Base-by-base conservation (phyloP, 495 filamentous ascomycete species). In the Hypoxylon perforatum region DNA sequence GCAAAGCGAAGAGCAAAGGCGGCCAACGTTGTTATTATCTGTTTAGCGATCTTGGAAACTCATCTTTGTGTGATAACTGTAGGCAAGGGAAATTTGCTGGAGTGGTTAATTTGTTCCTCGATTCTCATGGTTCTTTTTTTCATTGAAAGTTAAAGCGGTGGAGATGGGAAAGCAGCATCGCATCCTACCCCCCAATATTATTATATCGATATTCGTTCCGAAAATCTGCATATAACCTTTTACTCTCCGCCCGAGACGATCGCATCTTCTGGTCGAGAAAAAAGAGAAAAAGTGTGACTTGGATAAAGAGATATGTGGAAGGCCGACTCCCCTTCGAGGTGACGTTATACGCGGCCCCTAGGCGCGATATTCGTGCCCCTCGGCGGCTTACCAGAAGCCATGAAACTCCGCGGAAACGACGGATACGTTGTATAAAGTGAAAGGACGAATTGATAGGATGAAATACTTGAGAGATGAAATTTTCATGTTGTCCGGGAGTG, bases 31-130 rank as follows among this genome's bases (percentile, higher is more conserved):
- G 61, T 66, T 68, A 48, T 65, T 68, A 54, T 68, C 57, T 28
- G 25, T 28, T 55, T 44, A 57, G 60, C 56, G 46, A 69, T 44
- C n/a, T n/a, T 28, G 57, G 57, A 28, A 53, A 55, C 39, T 42
- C 55, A 63, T 66, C n/a, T n/a, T n/a, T n/a, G n/a, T 28, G 64
- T 72, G 68, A 72, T 54, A 47, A n/a, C 56, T 61, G 61, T 71
- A 67, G 62, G 61, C 52, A 30, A 50, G 44, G 41, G n/a, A n/a
- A n/a, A n/a, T n/a, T 63, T 63, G 57, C 56, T 62, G 65, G 55
- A 60, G 70, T 58, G 64, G 61, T 28, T 57, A 55, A 49, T 70
- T 57, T 42, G 65, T 57, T 53, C 39, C 45, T n/a, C 9, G 45
- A 59, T 51, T 55, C 36, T 55, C 51, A 28, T 57, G 53, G 38